These are phyloP conservation scores for Yamadazyma ubonensis DNA, from an alignment of 805 yeast genomes.

Conservation along the genomic window DNA sequence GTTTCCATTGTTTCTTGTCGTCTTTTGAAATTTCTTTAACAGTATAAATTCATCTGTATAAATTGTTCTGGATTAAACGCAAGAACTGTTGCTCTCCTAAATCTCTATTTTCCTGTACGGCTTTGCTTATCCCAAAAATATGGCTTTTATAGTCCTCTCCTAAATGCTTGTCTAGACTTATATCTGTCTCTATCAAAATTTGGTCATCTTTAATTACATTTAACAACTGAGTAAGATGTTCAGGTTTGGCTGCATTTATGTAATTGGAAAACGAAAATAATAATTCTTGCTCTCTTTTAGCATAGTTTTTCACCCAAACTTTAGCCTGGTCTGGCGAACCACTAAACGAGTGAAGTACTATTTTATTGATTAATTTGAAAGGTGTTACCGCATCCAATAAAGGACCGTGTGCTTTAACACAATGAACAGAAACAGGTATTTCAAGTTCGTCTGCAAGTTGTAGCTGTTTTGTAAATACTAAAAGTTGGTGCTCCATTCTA, in stretches of 20 bases:
- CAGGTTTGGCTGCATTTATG: conserved; percentile 41
- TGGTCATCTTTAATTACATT: conserved; percentile 20
- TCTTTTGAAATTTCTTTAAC: too few species aligned
- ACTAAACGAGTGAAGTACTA: conserved; percentile 81
- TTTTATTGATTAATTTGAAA: conserved; percentile 27
- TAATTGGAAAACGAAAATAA: conserved; percentile 55
- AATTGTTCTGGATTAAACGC: background rate
- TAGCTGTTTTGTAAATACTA: conserved; percentile 51
- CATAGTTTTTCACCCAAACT: conserved; percentile 41
- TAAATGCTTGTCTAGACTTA: conserved; percentile 28
- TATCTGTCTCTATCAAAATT: conserved; percentile 38
- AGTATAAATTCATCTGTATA: conserved; percentile 1
- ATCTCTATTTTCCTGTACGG: conserved; percentile 14
- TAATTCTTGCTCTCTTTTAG: conserved; percentile 26
- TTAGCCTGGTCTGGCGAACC: conserved; percentile 74
- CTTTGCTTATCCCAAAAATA: conserved; percentile 21
- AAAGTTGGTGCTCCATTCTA: conserved; percentile 61
- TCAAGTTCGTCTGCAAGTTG: conserved; percentile 48
- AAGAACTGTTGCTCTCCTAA: conserved; percentile 15
- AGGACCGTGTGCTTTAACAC: conserved; percentile 75
- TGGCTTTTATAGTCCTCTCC: conserved; percentile 21
- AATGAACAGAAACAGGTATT: conserved; percentile 72
- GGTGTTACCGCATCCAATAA: conserved; percentile 45
- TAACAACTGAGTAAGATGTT: conserved; percentile 20
- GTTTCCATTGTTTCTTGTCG: too few species aligned